Evolutionary conservation across 2,329 filamentous ascomycete species (phyloP).

Genomic region (Zarea fungicola): DNA sequence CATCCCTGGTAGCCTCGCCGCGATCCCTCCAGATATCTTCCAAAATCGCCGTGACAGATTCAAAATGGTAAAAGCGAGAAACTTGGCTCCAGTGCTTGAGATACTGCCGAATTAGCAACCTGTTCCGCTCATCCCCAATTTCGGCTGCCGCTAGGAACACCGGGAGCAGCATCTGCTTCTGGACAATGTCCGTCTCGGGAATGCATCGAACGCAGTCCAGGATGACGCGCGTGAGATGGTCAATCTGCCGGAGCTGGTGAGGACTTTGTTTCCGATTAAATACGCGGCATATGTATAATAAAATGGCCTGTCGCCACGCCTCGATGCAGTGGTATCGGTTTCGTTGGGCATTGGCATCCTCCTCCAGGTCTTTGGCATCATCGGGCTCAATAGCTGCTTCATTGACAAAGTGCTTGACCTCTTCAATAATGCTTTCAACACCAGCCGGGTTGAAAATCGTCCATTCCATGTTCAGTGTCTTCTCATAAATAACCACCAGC

Average conservation of each 20-base stretch:
- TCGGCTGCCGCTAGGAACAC: constrained; percentile 26
- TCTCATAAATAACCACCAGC: constrained; percentile 25
- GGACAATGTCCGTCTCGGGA: constrained; percentile 22
- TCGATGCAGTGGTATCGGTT: constrained; percentile 29
- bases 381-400: constrained; percentile 13
- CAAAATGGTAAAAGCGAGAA: not conserved
- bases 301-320: constrained; percentile 27
- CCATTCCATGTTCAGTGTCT: constrained; percentile 26
- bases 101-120: not conserved
- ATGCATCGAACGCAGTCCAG: constrained; percentile 27
- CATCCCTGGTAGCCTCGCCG: not conserved
- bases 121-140: not conserved
- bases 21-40: not conserved
- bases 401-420: constrained; percentile 15
- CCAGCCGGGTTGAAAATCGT: constrained; percentile 22
- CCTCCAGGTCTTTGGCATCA: not conserved
- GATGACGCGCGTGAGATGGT: constrained; percentile 22
- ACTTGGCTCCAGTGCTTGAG: not conserved
- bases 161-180: constrained; percentile 33
- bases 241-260: constrained; percentile 13
- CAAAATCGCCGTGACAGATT: not conserved
- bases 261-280: constrained; percentile 21
- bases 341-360: not conserved
- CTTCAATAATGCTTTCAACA: constrained; percentile 19
- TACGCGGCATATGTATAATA: constrained; percentile 27